These are phyloP conservation scores for Alternaria angustiovoidea DNA, from an alignment of 2,329 filamentous ascomycete species.

Conservation along the genomic window DNA sequence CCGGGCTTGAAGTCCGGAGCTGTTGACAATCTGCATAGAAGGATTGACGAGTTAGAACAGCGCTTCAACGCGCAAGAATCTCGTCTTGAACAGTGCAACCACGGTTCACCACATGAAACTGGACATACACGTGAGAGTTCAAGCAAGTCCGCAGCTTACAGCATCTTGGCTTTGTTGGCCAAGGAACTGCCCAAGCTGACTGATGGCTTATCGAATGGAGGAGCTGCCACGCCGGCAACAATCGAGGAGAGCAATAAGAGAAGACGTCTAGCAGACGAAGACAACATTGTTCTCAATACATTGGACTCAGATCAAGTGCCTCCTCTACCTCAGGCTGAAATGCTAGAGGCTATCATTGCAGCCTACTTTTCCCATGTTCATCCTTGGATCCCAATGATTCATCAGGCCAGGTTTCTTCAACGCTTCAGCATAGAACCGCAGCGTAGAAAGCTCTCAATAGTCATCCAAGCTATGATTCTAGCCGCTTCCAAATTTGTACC, in stretches of 20 bases:
- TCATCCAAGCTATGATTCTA: neutral
- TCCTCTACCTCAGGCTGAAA: neutral
- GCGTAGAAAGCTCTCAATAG: neutral
- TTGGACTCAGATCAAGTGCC: neutral
- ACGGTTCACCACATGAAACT: neutral
- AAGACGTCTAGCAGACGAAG: neutral
- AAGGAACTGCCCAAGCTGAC: neutral
- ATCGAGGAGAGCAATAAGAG: neutral
- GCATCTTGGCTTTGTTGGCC: neutral
- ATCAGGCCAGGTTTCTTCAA: conserved; percentile 22
- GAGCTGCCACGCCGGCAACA: neutral
- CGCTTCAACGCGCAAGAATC: neutral
- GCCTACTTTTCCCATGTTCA: conserved; percentile 26
- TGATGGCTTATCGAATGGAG: neutral
- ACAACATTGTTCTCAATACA: neutral
- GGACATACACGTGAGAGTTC: neutral
- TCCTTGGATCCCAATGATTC: conserved; percentile 31
- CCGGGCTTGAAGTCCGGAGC: neutral
- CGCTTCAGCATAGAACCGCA: neutral
- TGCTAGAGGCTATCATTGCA: neutral
- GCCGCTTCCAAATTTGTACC: neutral
- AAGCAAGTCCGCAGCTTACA: neutral
- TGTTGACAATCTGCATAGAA: neutral
- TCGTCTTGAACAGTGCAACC: neutral
- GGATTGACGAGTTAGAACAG: neutral